Conservation (phyloP, 352 stramenopile genomes). For the Globisporangium recalcitrans region DNA sequence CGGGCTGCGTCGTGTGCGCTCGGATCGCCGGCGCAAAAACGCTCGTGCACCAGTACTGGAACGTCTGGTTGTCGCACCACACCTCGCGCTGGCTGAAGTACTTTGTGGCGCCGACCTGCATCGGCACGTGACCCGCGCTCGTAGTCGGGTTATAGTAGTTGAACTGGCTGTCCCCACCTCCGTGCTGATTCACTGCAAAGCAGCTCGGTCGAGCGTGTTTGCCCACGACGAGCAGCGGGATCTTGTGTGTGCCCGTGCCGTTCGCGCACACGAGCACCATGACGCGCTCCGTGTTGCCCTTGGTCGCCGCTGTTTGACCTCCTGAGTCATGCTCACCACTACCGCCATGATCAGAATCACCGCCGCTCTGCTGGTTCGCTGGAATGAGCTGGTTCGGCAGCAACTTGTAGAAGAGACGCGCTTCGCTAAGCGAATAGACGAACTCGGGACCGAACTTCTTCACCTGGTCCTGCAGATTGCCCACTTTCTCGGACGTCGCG, state of each 20-base stretch:
- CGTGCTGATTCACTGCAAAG: slow-evolving; percentile 18
- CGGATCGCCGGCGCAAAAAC: slow-evolving; percentile 45
- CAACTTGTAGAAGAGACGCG: slow-evolving; percentile 46
- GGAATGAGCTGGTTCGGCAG: slow-evolving; percentile 24
- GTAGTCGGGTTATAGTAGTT: neutral
- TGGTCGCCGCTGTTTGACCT: too few relatives aligned
- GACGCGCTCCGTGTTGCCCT: slow-evolving; percentile 31
- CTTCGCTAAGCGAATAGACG: slow-evolving; percentile 50
- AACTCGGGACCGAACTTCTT: slow-evolving; percentile 31
- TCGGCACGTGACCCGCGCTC: neutral
- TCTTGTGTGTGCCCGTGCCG: slow-evolving; percentile 48
- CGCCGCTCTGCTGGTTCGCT: neutral
- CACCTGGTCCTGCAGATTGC: slow-evolving; percentile 18
- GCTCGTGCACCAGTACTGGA: slow-evolving; percentile 43
- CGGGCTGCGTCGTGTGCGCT: slow-evolving; percentile 32
- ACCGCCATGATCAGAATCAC: slow-evolving; percentile 3
- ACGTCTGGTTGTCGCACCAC: slow-evolving; percentile 49
- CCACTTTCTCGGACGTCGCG: slow-evolving; percentile 9
- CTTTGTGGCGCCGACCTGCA: slow-evolving; percentile 17
- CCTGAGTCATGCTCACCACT: neutral
- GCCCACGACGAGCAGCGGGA: slow-evolving; percentile 43
- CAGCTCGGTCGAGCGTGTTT: slow-evolving; percentile 32
- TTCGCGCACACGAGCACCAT: slow-evolving; percentile 49
- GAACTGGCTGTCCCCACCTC: neutral
- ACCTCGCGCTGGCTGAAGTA: slow-evolving; percentile 46